phyloP scores from a whole-genome alignment of 495 filamentous ascomycete species.

The Margaritispora aquatica region DNA sequence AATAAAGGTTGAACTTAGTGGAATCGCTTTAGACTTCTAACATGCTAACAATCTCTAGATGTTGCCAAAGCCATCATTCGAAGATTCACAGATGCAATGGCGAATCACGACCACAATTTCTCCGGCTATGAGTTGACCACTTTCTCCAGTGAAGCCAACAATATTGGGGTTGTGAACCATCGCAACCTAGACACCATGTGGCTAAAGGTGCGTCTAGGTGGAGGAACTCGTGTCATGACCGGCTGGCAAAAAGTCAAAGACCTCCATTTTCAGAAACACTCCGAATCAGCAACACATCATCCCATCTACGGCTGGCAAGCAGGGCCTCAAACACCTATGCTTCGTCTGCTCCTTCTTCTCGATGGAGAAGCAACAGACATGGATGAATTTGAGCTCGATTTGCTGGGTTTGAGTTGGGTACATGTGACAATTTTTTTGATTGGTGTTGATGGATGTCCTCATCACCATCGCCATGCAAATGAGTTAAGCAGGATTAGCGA shows the following conservation, averaged over 20 bases:
- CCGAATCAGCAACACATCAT: conserved; percentile 38
- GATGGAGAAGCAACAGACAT: conserved; percentile 43
- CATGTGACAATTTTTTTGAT: conserved; percentile 45
- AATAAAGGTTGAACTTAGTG: conserved; percentile 32
- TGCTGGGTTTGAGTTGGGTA: conserved; percentile 39
- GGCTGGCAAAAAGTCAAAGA: conserved; percentile 45
- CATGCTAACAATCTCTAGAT: conserved; percentile 22
- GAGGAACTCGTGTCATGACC: conserved; percentile 38
- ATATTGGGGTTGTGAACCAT: conserved; percentile 35
- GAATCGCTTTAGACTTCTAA: background rate
- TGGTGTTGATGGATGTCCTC: conserved; percentile 41
- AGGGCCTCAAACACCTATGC: conserved; percentile 37
- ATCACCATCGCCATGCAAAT: conserved; percentile 44
- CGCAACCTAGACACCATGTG: conserved; percentile 33
- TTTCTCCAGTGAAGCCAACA: conserved; percentile 31
- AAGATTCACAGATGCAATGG: conserved; percentile 38
- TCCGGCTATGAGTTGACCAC: conserved; percentile 37
- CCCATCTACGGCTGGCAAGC: conserved; percentile 45
- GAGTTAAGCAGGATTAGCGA: conserved; percentile 41
- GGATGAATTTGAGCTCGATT: conserved; percentile 44
- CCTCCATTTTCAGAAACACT: conserved; percentile 41
- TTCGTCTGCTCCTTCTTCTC: conserved; percentile 36
- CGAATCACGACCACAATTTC: conserved; percentile 34
- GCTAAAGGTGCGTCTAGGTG: conserved; percentile 31
- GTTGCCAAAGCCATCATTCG: conserved; percentile 37